Evolutionary conservation across 176 grass and related monocot species (phyloP).

Genomic region (Bolboschoenus planiculmis): DNA sequence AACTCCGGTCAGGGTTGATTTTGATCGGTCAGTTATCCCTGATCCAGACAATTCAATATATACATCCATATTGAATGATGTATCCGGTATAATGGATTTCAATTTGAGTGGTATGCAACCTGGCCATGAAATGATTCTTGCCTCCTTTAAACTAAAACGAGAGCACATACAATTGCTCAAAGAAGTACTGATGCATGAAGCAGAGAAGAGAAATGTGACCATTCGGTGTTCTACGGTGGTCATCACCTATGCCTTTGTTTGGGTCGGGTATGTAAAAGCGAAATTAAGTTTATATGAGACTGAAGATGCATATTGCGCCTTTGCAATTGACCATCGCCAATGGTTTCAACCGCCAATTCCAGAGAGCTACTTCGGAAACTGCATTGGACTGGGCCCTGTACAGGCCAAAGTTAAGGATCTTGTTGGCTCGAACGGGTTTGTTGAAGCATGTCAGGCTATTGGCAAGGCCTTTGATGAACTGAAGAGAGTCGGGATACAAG

Average conservation of each 20-base stretch:
- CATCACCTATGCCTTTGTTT: constrained; percentile 29
- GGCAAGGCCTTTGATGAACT: constrained; percentile 22
- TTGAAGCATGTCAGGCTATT: constrained; percentile 19
- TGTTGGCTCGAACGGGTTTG: constrained; percentile 7
- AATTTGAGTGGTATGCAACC: background rate
- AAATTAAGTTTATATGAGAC: background rate
- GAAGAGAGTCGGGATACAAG: background rate
- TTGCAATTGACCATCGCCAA: constrained; percentile 23
- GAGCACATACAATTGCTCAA: constrained; percentile 26
- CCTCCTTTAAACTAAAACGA: constrained; percentile 27
- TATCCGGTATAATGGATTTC: background rate
- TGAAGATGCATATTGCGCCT: background rate
- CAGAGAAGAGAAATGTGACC: background rate
- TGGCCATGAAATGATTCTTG: constrained; percentile 12
- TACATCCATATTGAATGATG: background rate
- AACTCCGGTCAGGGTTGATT: background rate
- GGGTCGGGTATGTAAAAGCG: constrained; percentile 31
- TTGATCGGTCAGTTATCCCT: constrained; percentile 26
- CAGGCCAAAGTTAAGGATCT: constrained; percentile 15
- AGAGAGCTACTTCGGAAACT: constrained; percentile 41
- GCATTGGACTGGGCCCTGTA: constrained; percentile 22
- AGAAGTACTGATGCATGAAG: background rate
- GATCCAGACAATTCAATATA: constrained; percentile 19
- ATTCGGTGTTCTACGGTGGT: constrained; percentile 25
- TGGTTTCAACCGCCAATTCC: constrained; percentile 25